Evolutionary conservation across 2,329 filamentous ascomycete species (phyloP), one percentile per base, ranked within the genome.

Genomic region (Paramyrothecium roridum): DNA sequence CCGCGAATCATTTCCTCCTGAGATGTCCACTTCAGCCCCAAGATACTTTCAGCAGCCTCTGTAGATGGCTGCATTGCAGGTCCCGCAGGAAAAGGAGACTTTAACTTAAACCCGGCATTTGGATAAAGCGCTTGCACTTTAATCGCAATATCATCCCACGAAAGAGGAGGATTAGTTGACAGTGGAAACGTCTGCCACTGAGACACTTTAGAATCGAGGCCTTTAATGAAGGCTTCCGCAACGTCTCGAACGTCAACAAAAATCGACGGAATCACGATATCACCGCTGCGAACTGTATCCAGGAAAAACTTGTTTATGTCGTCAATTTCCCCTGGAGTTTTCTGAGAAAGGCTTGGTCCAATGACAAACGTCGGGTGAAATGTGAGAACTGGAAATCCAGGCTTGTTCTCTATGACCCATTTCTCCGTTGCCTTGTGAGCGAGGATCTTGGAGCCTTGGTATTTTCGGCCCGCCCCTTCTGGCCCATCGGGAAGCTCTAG

Each of bases 271-370:
- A 30, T 26, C 21, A 17, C 19, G 22, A 2, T n/a, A 4, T 50
- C n/a, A 16, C 48, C 48, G 11, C 22, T 30, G 48, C 48, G 48
- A 26, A 50, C 8, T 10, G 7, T 23, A n/a, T 50, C n/a, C 51
- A 51, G 53, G 48, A 61, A 48, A 48, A 51, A 52, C 12, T 48
- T 55, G 20, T 60, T 61, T 45, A 61, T 56, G 22, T 40, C 46
- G 26, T 56, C 56, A 16, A 56, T 53, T 76, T 79, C 53, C 10
- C 48, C 34, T 17, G 46, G 45, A 4, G 46, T 37, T 13, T 19
- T 57, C 26, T 61, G 59, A 12, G 52, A 56, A 17, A 59, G 40
- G n/a, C 57, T 59, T 7, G 52, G 52, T 4, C 59, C 59, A 46
- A 61, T 50, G 1, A 61, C 57, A 48, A 58, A 59, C 2, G 55